A percentile compares a stretch with the other conserved stretches of the same genome.
Conservation (phyloP, 768 basidiomycete genomes). For the Russula brevipes region DNA sequence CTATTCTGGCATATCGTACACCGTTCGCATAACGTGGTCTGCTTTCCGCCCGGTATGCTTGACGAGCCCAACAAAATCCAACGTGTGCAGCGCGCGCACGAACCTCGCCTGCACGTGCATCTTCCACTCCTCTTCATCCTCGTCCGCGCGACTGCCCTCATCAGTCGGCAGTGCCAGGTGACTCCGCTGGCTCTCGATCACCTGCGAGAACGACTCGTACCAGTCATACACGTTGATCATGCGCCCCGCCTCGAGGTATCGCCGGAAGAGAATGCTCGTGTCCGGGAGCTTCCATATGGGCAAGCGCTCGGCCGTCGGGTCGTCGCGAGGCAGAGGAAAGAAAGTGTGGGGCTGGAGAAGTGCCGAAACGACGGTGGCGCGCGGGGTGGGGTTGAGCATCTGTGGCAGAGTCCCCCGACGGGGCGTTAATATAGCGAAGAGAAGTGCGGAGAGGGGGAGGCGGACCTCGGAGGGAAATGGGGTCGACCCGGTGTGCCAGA, state of each 20-base stretch:
- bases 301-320: not conserved
- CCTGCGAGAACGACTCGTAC: slow-evolving; percentile 71
- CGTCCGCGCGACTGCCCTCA: slow-evolving; percentile 23
- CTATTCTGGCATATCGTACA: slow-evolving; percentile 47
- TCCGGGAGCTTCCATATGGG: slow-evolving; percentile 59
- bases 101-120: slow-evolving; percentile 72
- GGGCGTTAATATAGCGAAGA: not conserved
- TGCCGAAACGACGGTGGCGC: slow-evolving; percentile 55
- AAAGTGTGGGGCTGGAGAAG: slow-evolving; percentile 57
- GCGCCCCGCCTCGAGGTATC: slow-evolving; percentile 74
- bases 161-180: slow-evolving; percentile 18
- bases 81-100: slow-evolving; percentile 71
- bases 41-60: slow-evolving; percentile 74
- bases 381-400: slow-evolving; percentile 67
- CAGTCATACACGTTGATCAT: slow-evolving; percentile 87
- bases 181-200: slow-evolving; percentile 53
- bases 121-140: slow-evolving; percentile 50
- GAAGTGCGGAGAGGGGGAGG: not conserved
- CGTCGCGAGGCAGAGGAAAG: slow-evolving; percentile 16
- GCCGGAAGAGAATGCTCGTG: slow-evolving; percentile 66
- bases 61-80: slow-evolving; percentile 75
- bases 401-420: slow-evolving; percentile 27
- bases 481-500: slow-evolving; percentile 66
- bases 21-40: slow-evolving; percentile 67
- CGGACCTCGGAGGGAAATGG: slow-evolving; percentile 66